Percentiles rank a stretch among this genome's conserved stretches.
Evolutionary conservation across 2,329 filamentous ascomycete species (phyloP).

Genomic region (Raffaelea deltoideospora): DNA sequence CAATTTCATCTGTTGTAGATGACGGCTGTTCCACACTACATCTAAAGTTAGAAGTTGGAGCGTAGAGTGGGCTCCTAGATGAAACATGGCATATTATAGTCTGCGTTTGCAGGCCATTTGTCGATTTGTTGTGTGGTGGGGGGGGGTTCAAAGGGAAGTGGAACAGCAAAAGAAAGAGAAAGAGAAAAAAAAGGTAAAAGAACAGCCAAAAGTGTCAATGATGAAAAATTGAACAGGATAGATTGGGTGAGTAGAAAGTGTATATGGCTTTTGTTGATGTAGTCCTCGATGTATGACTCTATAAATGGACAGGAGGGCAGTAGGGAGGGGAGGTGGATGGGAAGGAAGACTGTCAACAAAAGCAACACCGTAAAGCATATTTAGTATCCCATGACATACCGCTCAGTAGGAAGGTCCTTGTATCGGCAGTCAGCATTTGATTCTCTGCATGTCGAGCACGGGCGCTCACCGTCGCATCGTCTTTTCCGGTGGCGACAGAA

Average conservation of each 20-base stretch:
- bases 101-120: too few species aligned
- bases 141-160: too few species aligned
- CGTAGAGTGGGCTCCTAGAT: too few species aligned
- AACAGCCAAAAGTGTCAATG: not conserved
- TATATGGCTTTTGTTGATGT: too few species aligned
- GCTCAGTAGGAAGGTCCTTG: slow-evolving; percentile 19
- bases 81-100: too few species aligned
- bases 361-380: too few species aligned
- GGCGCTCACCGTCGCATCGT: slow-evolving; percentile 22
- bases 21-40: slow-evolving; percentile 5
- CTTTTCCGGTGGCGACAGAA: slow-evolving; percentile 24
- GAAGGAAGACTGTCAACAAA: not conserved
- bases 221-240: too few species aligned
- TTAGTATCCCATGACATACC: slow-evolving; percentile 10
- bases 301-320: too few species aligned
- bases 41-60: not conserved
- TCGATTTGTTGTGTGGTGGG: too few species aligned
- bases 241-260: not conserved
- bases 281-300: too few species aligned
- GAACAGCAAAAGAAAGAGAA: too few species aligned
- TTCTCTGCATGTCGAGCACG: slow-evolving; percentile 22
- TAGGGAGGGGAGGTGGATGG: too few species aligned
- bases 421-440: slow-evolving; percentile 23
- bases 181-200: not conserved
- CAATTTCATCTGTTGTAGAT: slow-evolving; percentile 12